phyloP scores from a whole-genome alignment of 2,329 filamentous ascomycete genomes.

The Apiospora aurea region DNA sequence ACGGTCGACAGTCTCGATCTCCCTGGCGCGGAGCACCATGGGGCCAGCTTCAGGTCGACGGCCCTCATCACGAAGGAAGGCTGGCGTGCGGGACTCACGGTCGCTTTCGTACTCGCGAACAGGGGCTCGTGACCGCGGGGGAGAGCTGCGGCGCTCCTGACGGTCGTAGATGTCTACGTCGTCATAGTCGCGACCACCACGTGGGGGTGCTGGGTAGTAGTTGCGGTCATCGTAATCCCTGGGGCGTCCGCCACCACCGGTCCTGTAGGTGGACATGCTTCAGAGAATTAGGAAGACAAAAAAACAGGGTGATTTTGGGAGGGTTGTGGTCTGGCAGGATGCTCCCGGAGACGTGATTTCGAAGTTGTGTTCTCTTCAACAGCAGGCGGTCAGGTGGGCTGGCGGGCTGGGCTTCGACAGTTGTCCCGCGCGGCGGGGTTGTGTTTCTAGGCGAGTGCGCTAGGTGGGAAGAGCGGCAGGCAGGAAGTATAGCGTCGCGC shows the following conservation, averaged over 20 bases:
- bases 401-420: background rate
- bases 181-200: slow-evolving; percentile 38
- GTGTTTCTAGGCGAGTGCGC: background rate
- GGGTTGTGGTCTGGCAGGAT: background rate
- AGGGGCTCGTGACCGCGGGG: slow-evolving; percentile 38
- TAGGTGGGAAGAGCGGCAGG: background rate
- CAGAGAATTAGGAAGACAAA: background rate
- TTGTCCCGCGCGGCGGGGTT: slow-evolving; percentile 9
- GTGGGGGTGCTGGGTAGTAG: slow-evolving; percentile 48
- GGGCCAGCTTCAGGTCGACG: slow-evolving; percentile 56
- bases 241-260: slow-evolving; percentile 29
- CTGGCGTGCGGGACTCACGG: slow-evolving; percentile 53
- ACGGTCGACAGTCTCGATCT: slow-evolving; percentile 61
- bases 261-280: slow-evolving; percentile 18
- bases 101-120: slow-evolving; percentile 50
- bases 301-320: background rate
- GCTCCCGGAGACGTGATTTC: background rate
- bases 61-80: slow-evolving; percentile 59
- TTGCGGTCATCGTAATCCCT: slow-evolving; percentile 56
- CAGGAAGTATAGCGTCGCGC: slow-evolving; percentile 9
- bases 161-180: slow-evolving; percentile 38
- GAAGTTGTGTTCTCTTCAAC: background rate
- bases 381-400: slow-evolving; percentile 17
- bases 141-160: slow-evolving; percentile 32
- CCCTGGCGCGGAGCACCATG: slow-evolving; percentile 61